Base-by-base conservation (phyloP, 495 filamentous ascomycete genomes). In the Podospora australis region DNA sequence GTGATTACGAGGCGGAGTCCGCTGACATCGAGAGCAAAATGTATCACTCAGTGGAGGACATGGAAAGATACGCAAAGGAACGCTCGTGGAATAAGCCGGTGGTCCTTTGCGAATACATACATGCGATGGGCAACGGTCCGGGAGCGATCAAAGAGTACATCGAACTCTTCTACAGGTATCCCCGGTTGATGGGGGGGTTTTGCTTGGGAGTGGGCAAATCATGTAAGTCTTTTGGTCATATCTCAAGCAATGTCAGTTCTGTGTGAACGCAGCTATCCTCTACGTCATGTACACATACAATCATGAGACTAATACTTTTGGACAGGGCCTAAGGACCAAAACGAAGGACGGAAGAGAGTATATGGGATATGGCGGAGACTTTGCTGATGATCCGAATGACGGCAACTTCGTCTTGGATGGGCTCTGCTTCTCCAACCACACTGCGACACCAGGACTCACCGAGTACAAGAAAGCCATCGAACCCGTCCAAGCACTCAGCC, bases 161-260 rank as follows among this genome's bases (percentile, higher is more conserved):
- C n/a, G 76, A 86, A 8, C 67, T 74, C 1, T 87, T 85, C 57
- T 78, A 79, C 55, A 75, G 75, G 41, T 71, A 84, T 46, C 78
- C 72, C 3, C 68, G 78, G 8, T 63, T 87, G 0, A 81, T 85
- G 65, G 84, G 84, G 6, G 84, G 84, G 0, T n/a, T 87, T 81
- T 46, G 78, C 85, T 1, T 88, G 84, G 84, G 84, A 87, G 56
- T 88, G 83, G 83, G 77, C 80, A 11, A 89, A 87, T 52, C 83
- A 86, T 52, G 71, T 68, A 56, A 55, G 68, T 52, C n/a, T n/a
- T n/a, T n/a, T n/a, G n/a, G n/a, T n/a, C n/a, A n/a, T n/a, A n/a
- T n/a, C n/a, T n/a, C n/a, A n/a, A n/a, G n/a, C n/a, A n/a, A n/a
- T n/a, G n/a, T n/a, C n/a, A n/a, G n/a, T n/a, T n/a, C n/a, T n/a